These are phyloP conservation scores for Hemileccinum impolitum DNA, from an alignment of 768 basidiomycete genomes.

Conservation along the genomic window DNA sequence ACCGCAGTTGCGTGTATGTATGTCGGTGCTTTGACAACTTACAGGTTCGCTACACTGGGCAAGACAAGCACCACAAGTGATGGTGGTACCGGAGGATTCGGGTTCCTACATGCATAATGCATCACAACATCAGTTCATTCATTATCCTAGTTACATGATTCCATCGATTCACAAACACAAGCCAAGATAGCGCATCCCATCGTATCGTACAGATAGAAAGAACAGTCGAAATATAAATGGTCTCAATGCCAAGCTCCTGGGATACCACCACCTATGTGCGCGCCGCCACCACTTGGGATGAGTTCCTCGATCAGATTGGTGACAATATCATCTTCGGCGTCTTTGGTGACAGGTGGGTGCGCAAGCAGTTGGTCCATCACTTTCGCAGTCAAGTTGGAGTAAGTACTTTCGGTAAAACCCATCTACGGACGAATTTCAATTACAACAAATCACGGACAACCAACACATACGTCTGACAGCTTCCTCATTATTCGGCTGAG, in stretches of 20 bases:
- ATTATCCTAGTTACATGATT: not conserved
- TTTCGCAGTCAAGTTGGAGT: conserved; percentile 50
- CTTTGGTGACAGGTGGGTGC: conserved; percentile 43
- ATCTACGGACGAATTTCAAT: conserved; percentile 43
- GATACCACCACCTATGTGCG: conserved; percentile 36
- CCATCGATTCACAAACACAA: not conserved
- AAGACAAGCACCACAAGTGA: too few relatives aligned
- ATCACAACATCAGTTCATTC: not conserved
- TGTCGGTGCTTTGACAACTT: too few relatives aligned
- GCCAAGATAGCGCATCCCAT: not conserved
- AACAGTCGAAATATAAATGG: not conserved
- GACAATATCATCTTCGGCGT: conserved; percentile 63
- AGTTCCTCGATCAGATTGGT: conserved; percentile 60
- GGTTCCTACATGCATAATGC: too few relatives aligned
- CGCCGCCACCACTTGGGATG: conserved; percentile 40
- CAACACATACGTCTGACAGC: conserved; percentile 57
- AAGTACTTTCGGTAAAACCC: conserved; percentile 63
- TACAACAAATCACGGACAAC: conserved; percentile 7
- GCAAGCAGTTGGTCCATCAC: conserved; percentile 48
- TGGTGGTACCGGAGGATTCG: too few relatives aligned
- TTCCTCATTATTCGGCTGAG: conserved; percentile 51
- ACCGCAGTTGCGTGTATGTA: too few relatives aligned
- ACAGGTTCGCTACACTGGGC: too few relatives aligned
- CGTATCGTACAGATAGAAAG: conserved; percentile 15
- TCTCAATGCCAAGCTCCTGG: conserved; percentile 47